A percentile compares a stretch with the other conserved stretches of the same genome.
Evolutionary conservation across 2,329 filamentous ascomycete genomes (phyloP).

Genomic region (Microcyclospora tardicrescens): DNA sequence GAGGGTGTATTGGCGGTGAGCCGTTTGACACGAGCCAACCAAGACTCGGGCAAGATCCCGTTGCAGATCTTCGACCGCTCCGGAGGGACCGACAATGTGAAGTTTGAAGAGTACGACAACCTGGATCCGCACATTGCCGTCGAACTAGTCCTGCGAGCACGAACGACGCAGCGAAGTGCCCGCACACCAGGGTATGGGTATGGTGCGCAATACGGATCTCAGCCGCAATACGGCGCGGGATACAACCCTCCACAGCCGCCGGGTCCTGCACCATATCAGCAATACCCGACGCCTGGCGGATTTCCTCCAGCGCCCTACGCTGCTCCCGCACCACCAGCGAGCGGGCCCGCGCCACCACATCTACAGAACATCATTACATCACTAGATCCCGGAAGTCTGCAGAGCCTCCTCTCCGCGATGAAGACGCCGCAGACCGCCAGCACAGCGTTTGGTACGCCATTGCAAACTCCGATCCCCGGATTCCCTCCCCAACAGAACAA

Average conservation of each 20-base stretch:
- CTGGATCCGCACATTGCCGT: conserved; percentile 67
- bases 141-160: conserved; percentile 65
- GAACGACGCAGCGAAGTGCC: conserved; percentile 31
- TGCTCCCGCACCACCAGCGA: conserved; percentile 1
- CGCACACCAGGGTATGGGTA: conserved; percentile 9
- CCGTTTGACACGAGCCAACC: conserved; percentile 56
- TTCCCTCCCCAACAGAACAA: not conserved
- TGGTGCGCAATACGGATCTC: conserved; percentile 21
- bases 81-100: conserved; percentile 55
- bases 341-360: conserved; percentile 27
- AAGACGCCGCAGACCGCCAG: conserved; percentile 15
- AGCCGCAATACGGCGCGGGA: conserved; percentile 6
- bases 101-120: conserved; percentile 77
- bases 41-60: conserved; percentile 59
- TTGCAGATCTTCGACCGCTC: conserved; percentile 78
- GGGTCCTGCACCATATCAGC: conserved; percentile 16
- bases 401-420: conserved; percentile 54
- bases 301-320: conserved; percentile 12
- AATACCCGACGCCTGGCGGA: conserved; percentile 22
- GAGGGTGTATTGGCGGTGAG: conserved; percentile 82
- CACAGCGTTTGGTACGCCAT: conserved; percentile 6
- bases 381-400: conserved; percentile 57
- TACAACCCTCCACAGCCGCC: conserved; percentile 6
- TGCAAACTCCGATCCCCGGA: conserved; percentile 2
- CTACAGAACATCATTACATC: conserved; percentile 53